These are phyloP conservation scores for Hermanozyma aechmeae DNA, from an alignment of 805 yeast genomes.

Conservation along the genomic window DNA sequence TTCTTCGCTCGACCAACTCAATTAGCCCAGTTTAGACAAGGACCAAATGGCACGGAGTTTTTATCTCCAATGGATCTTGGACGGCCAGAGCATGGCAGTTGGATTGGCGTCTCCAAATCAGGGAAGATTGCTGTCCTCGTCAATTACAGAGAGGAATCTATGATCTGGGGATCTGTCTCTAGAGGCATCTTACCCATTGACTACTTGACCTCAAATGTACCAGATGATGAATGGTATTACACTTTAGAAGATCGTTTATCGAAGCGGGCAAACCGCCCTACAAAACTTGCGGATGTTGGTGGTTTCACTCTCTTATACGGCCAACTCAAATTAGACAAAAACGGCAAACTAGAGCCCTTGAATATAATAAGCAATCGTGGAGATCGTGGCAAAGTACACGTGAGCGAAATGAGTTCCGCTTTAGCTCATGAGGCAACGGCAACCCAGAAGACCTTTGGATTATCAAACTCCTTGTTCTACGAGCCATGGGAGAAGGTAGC, in stretches of 20 bases:
- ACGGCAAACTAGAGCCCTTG: constrained; percentile 22
- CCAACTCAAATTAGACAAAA: constrained; percentile 17
- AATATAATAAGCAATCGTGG: constrained; percentile 44
- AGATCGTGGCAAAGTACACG: constrained; percentile 26
- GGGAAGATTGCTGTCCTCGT: constrained; percentile 68
- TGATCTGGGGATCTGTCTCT: constrained; percentile 19
- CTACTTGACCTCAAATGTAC: constrained; percentile 27
- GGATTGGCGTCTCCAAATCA: constrained; percentile 66
- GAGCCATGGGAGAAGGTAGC: constrained; percentile 71
- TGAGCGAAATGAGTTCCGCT: constrained; percentile 1
- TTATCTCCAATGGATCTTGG: constrained; percentile 71
- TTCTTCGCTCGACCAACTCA: constrained; percentile 65
- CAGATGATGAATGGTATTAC: constrained; percentile 39
- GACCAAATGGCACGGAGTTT: constrained; percentile 27
- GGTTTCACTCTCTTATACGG: constrained; percentile 62
- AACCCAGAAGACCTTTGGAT: constrained; percentile 36
- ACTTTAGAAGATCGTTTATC: constrained; percentile 18
- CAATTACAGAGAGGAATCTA: constrained; percentile 52
- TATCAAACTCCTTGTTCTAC: constrained; percentile 59
- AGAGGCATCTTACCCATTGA: constrained; percentile 44
- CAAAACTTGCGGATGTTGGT: constrained; percentile 32
- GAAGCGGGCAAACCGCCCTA: constrained; percentile 5
- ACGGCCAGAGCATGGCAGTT: constrained; percentile 72
- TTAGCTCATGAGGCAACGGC: constrained; percentile 14
- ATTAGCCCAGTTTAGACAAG: constrained; percentile 30